A percentile compares a stretch with the other conserved stretches of the same genome.
Evolutionary conservation across 805 yeast genomes (phyloP).

Genomic region (Candida sanyiensis): DNA sequence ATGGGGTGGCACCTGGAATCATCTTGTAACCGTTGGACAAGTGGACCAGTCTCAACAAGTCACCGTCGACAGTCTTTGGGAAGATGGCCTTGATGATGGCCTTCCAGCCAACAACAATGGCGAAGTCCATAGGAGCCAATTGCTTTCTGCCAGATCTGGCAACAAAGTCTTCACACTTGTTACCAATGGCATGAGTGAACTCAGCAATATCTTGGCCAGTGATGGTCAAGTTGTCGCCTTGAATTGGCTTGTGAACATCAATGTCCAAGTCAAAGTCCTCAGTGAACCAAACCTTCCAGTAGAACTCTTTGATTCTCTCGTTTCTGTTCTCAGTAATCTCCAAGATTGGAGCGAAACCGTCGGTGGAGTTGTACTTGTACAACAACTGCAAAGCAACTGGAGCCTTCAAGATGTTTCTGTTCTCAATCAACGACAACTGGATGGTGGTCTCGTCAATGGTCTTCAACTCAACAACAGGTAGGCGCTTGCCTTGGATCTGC

Average conservation of each 20-base stretch:
- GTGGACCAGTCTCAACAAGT: conserved; percentile 87
- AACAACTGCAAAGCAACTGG: conserved; percentile 73
- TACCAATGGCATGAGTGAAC: conserved; percentile 95
- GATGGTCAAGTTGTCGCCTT: conserved; percentile 63
- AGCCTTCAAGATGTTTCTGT: conserved; percentile 72
- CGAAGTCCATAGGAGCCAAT: conserved; percentile 98
- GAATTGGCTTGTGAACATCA: conserved; percentile 64
- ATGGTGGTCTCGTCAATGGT: conserved; percentile 48
- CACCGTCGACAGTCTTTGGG: conserved; percentile 96
- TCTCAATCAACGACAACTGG: conserved; percentile 73
- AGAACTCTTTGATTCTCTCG: conserved; percentile 87
- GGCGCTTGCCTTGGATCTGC: conserved; percentile 61
- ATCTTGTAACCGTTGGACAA: conserved; percentile 90
- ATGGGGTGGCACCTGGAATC: conserved; percentile 86
- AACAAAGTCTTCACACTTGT: conserved; percentile 94
- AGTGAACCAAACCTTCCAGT: conserved; percentile 94
- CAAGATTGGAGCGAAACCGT: conserved; percentile 93
- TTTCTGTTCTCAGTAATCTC: conserved; percentile 91
- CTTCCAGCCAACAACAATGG: conserved; percentile 97
- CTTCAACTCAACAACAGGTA: conserved; percentile 60
- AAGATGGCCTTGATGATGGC: conserved; percentile 97
- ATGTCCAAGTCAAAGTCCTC: conserved; percentile 60
- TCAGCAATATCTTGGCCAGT: conserved; percentile 77
- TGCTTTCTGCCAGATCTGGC: conserved; percentile 78
- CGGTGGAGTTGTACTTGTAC: conserved; percentile 73